A percentile compares a stretch with the other conserved stretches of the same genome.
phyloP scores from a whole-genome alignment of 306 rosid species.

The Glycine soja region DNA sequence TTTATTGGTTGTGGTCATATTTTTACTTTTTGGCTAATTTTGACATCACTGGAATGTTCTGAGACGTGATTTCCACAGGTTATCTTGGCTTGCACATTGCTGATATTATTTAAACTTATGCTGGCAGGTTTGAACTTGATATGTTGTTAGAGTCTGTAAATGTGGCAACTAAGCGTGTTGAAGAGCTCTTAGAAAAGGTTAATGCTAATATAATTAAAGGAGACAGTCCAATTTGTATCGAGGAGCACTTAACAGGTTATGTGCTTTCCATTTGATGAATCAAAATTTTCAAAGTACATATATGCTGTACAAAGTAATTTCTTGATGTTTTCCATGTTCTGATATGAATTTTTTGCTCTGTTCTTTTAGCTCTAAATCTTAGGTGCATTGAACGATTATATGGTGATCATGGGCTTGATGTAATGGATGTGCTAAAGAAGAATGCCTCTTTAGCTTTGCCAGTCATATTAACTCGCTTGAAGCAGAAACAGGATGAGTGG shows the following conservation, averaged over 20 bases:
- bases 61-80: slow-evolving; percentile 22
- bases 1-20: slow-evolving; percentile 12
- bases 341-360: slow-evolving; percentile 29
- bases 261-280: slow-evolving; percentile 43
- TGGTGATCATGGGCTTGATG: slow-evolving; percentile 99
- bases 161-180: slow-evolving; percentile 81
- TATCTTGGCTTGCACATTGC: slow-evolving; percentile 36
- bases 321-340: slow-evolving; percentile 46
- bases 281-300: slow-evolving; percentile 35
- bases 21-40: slow-evolving; percentile 37
- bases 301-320: slow-evolving; percentile 31
- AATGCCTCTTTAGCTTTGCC: slow-evolving; percentile 86
- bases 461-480: slow-evolving; percentile 86
- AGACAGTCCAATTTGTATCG: slow-evolving; percentile 77
- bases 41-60: slow-evolving; percentile 28
- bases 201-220: slow-evolving; percentile 70
- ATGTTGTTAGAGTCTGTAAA: slow-evolving; percentile 97
- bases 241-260: slow-evolving; percentile 94
- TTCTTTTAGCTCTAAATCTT: slow-evolving; percentile 74
- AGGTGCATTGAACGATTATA: slow-evolving; percentile 94
- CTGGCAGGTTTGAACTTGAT: slow-evolving; percentile 85
- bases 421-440: slow-evolving; percentile 91
- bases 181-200: slow-evolving; percentile 85
- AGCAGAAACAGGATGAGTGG: slow-evolving; percentile 99
- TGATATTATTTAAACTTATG: slow-evolving; percentile 49